Percentiles rank a stretch among this genome's conserved stretches.
Conservation (phyloP, 768 basidiomycete species). For the Lepiota brunneoincarnata region DNA sequence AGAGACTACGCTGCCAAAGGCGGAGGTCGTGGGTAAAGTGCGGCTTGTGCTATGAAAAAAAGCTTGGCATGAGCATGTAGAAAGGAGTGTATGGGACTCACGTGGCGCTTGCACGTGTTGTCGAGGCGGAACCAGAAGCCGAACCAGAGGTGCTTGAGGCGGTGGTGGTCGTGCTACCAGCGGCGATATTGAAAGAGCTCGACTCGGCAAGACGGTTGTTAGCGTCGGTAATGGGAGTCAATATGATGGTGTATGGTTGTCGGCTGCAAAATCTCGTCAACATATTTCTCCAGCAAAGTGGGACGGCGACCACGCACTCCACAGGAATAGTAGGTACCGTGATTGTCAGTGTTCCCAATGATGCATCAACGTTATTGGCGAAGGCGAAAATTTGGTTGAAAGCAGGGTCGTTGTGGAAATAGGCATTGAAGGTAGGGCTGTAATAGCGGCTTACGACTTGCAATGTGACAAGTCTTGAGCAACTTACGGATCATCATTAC, state of each 20-base stretch:
- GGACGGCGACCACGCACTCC: conserved; percentile 33
- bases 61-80: neutral
- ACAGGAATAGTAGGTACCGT: conserved; percentile 43
- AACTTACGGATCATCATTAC: conserved; percentile 41
- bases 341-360: conserved; percentile 31
- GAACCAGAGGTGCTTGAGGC: conserved; percentile 3
- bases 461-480: neutral
- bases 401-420: no score
- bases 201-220: conserved; percentile 39
- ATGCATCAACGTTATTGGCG: conserved; percentile 48
- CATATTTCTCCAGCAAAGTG: neutral
- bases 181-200: conserved; percentile 40
- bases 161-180: conserved; percentile 10
- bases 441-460: conserved; percentile 10
- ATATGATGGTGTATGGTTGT: conserved; percentile 43
- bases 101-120: conserved; percentile 8
- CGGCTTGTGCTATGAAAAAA: neutral
- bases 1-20: conserved; percentile 18
- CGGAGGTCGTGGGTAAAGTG: conserved; percentile 7
- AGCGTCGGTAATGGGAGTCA: conserved; percentile 44
- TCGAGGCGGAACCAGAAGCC: neutral
- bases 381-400: conserved; percentile 51
- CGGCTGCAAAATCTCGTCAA: neutral
- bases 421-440: conserved; percentile 52
- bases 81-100: conserved; percentile 5